Evolutionary conservation across 331 rosid genomes (phyloP).

Genomic region (Saraca asoca): DNA sequence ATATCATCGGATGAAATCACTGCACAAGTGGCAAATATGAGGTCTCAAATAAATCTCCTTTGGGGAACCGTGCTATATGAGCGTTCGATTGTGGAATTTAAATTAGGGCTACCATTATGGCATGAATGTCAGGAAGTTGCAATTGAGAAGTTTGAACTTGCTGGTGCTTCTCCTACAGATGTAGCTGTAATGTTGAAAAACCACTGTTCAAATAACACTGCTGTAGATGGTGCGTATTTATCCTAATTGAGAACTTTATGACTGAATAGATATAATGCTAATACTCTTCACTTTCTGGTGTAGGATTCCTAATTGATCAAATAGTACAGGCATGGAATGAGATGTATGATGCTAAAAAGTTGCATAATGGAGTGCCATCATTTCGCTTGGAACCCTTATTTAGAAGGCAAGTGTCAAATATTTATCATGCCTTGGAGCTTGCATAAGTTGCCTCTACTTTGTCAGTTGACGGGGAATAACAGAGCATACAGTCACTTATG

Average conservation of each 20-base stretch:
- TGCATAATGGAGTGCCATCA: conserved; percentile 64
- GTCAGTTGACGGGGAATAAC: conserved; percentile 22
- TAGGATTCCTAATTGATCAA: conserved; percentile 76
- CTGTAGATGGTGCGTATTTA: conserved; percentile 53
- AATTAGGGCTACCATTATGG: conserved; percentile 69
- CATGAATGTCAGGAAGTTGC: conserved; percentile 69
- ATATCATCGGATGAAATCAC: conserved; percentile 57
- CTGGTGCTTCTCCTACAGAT: conserved; percentile 82
- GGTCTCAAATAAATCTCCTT: conserved; percentile 72
- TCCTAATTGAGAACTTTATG: conserved; percentile 17
- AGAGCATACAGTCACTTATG: conserved; percentile 12
- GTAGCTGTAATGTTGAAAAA: conserved; percentile 75
- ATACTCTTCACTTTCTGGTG: conserved; percentile 49
- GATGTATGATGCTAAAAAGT: conserved; percentile 78
- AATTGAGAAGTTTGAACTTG: conserved; percentile 73
- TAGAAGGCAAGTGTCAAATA: conserved; percentile 68
- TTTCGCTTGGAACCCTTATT: conserved; percentile 79
- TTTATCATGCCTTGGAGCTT: conserved; percentile 69
- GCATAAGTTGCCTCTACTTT: conserved; percentile 41
- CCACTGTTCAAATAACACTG: conserved; percentile 69
- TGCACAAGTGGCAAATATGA: conserved; percentile 57
- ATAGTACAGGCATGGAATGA: conserved; percentile 85
- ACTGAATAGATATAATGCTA: conserved; percentile 10
- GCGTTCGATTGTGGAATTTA: conserved; percentile 82
- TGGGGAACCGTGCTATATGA: conserved; percentile 97